phyloP scores from a whole-genome alignment of 2,329 filamentous ascomycete species.

The Neofusicoccum laricinum region DNA sequence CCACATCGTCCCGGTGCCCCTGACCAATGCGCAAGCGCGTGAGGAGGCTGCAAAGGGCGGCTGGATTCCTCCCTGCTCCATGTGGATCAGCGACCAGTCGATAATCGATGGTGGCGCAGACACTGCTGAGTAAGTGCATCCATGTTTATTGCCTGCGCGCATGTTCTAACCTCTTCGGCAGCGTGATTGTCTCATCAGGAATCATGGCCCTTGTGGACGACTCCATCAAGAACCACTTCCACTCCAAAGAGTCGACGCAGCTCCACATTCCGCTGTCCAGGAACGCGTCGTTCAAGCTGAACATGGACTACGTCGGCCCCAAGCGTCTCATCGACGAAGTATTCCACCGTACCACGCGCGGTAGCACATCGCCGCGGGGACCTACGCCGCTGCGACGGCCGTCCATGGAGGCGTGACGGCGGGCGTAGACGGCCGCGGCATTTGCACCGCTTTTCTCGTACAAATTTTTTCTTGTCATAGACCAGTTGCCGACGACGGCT shows the following conservation, averaged over 20 bases:
- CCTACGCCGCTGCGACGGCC: slow-evolving; percentile 27
- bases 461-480: slow-evolving; percentile 20
- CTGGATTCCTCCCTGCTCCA: slow-evolving; percentile 85
- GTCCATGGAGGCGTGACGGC: slow-evolving; percentile 21
- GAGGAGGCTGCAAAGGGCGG: slow-evolving; percentile 76
- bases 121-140: slow-evolving; percentile 73
- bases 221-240: slow-evolving; percentile 79
- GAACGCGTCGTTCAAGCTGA: slow-evolving; percentile 51
- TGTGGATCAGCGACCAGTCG: slow-evolving; percentile 79
- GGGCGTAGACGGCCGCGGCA: too few relatives aligned
- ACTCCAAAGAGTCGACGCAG: slow-evolving; percentile 51
- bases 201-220: slow-evolving; percentile 87
- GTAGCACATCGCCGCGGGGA: slow-evolving; percentile 25
- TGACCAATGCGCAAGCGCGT: slow-evolving; percentile 66
- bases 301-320: slow-evolving; percentile 61
- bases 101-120: slow-evolving; percentile 71
- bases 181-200: slow-evolving; percentile 86
- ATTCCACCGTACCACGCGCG: slow-evolving; percentile 49
- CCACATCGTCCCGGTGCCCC: slow-evolving; percentile 77
- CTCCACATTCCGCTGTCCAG: slow-evolving; percentile 52
- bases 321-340: slow-evolving; percentile 63
- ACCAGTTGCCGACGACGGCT: neutral
- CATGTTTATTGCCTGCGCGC: slow-evolving; percentile 9
- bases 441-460: slow-evolving; percentile 25
- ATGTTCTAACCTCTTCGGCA: slow-evolving; percentile 35